Percentiles rank a stretch among this genome's conserved stretches.
Conservation (phyloP, 2,329 filamentous ascomycete genomes). For the Neurospora crassa region DNA sequence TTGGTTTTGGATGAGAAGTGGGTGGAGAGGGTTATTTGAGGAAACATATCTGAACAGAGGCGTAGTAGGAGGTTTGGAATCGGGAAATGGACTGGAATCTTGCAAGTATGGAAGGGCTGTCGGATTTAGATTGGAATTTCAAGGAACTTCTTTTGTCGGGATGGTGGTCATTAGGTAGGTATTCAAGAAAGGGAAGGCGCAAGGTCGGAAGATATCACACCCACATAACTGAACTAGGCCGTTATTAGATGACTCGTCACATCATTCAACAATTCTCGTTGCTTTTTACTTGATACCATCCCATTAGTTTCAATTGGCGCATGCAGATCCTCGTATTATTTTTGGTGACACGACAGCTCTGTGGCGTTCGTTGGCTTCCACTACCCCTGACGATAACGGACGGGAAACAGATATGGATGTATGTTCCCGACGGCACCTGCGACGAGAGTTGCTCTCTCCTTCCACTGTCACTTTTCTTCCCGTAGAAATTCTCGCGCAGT, state of each 20-base stretch:
- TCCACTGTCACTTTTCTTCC: not conserved
- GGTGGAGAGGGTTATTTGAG: slow-evolving; percentile 17
- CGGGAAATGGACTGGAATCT: not conserved
- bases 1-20: slow-evolving; percentile 20
- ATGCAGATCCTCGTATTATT: not conserved
- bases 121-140: not conserved
- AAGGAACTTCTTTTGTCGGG: not conserved
- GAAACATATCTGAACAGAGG: not conserved
- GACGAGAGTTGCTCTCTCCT: not conserved
- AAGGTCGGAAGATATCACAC: not conserved
- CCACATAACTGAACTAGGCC: not conserved
- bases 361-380: not conserved
- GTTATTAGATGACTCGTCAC: not conserved
- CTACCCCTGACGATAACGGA: not conserved
- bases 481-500: not conserved
- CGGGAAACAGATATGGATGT: not conserved
- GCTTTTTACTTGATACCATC: not conserved
- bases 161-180: not conserved
- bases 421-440: not conserved
- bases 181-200: not conserved
- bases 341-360: not conserved
- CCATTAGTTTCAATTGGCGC: not conserved
- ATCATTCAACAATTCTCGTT: not conserved
- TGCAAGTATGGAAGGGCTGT: not conserved
- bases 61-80: not conserved